Evolutionary conservation across 169 alveolate genomes (phyloP), one percentile per base, ranked within the genome.

Genomic region (Cyclospora cayetanensis): DNA sequence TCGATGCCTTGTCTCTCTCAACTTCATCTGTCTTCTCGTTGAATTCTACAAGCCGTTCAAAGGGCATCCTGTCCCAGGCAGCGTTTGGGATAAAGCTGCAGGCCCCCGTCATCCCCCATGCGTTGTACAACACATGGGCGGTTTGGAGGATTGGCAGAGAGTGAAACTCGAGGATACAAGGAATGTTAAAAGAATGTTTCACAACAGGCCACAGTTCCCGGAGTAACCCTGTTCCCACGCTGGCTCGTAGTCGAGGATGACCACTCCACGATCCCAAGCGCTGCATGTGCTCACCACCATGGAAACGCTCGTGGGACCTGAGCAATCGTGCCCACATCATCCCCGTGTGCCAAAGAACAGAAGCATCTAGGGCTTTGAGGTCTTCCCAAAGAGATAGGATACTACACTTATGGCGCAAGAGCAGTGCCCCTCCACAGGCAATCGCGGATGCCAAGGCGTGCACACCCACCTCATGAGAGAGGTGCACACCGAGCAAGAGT

Each of bases 381-480:
- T 80, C 89, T 4, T 46, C 76, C 89, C 89, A 80, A 29, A 80
- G 76, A 22, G 43, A 12, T 31, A 80, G 76, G 41, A 46, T 20
- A 42, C 76, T 80, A 74, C 74, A 27, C 50, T 39, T 53, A 31
- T 70, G 34, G 15, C 89, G 89, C 89, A 80, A 53, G 53, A 80
- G 25, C 37, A 80, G 41, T 42, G 89, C 74, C 3, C 74, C 89
- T 31, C 42, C 52, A 39, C 89, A 80, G n/a, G 89, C 70, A 34
- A 80, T 80, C 52, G 89, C 89, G 4, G 89, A 53, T 15, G 89
- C 89, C 63, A 80, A 42, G 20, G 89, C 89, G 74, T 80, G 89
- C 43, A 80, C 76, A 46, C 89, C 89, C 89, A 80, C 89, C 53
- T 80, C 89, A 39, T 80, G 89, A 18, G 52, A 80, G n/a, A 80